Conservation (phyloP, 768 basidiomycete genomes). For the Lyophyllum decastes region DNA sequence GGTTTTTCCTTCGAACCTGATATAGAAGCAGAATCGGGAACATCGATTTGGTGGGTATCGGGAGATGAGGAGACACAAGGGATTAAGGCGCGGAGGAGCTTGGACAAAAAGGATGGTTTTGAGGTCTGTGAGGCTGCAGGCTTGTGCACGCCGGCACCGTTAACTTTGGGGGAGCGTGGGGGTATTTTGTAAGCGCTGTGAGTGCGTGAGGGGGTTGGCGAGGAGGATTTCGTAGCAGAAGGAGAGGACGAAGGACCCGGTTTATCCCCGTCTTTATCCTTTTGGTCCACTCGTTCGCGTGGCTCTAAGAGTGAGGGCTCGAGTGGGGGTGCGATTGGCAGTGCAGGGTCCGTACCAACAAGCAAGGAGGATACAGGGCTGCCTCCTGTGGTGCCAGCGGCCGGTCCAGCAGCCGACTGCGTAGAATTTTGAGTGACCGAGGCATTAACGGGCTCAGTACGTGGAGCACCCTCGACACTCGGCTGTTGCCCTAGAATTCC, state of each 20-base stretch:
- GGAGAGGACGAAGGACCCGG: constrained; percentile 11
- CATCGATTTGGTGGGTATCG: constrained; percentile 45
- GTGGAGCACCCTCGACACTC: neutral
- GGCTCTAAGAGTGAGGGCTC: constrained; percentile 5
- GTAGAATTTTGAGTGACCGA: neutral
- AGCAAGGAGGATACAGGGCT: constrained; percentile 10
- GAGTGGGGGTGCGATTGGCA: constrained; percentile 3
- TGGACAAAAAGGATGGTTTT: constrained; percentile 59
- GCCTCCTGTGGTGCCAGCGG: constrained; percentile 10
- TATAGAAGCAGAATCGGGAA: constrained; percentile 29
- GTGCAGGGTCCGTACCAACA: constrained; percentile 5
- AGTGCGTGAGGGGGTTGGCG: constrained; percentile 10
- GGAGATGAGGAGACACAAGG: constrained; percentile 64
- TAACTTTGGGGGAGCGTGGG: constrained; percentile 17
- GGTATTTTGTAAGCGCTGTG: constrained; percentile 8
- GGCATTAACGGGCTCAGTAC: neutral
- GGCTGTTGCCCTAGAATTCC: constrained; percentile 6
- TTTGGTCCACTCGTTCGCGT: constrained; percentile 15
- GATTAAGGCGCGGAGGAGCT: constrained; percentile 60
- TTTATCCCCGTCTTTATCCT: constrained; percentile 21
- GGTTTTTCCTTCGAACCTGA: constrained; percentile 32
- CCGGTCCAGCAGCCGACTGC: constrained; percentile 3
- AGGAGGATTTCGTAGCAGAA: constrained; percentile 7
- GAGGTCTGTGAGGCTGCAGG: constrained; percentile 16
- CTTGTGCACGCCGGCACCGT: constrained; percentile 18